These are phyloP conservation scores for Fusarium dlaminii DNA, from an alignment of 2,329 filamentous ascomycete genomes.

Conservation along the genomic window DNA sequence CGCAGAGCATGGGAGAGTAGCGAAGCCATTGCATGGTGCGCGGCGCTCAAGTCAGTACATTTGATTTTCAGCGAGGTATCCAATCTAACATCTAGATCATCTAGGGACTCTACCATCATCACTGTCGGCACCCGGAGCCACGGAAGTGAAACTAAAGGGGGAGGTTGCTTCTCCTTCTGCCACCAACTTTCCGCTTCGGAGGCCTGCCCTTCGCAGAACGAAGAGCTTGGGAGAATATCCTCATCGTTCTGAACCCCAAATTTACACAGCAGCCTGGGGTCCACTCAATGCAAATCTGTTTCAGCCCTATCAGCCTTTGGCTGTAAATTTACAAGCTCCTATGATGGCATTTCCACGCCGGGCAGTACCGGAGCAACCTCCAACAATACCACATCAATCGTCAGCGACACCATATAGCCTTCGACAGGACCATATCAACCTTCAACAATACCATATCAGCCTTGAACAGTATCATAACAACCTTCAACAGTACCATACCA, in stretches of 20 bases:
- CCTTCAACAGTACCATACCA: background rate
- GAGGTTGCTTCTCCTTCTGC: background rate
- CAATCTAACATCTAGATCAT: background rate
- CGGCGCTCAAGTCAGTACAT: background rate
- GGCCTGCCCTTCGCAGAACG: background rate
- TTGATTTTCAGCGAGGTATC: background rate
- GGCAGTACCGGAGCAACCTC: background rate
- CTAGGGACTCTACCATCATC: background rate
- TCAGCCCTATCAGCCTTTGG: background rate
- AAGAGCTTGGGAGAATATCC: background rate
- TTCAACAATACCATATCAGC: background rate
- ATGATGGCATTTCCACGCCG: background rate
- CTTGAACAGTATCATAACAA: background rate
- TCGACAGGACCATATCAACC: background rate
- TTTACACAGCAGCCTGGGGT: background rate
- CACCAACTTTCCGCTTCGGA: background rate
- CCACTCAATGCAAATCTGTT: background rate
- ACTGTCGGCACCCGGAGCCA: fast-evolving
- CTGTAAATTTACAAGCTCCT: background rate
- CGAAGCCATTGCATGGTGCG: background rate
- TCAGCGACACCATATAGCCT: background rate
- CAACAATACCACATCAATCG: background rate
- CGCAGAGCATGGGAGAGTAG: background rate
- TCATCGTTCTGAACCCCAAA: background rate
- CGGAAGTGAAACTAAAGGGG: background rate